Base-by-base conservation (phyloP, 306 rosid species). In the Oxytropis ochrocephala region DNA sequence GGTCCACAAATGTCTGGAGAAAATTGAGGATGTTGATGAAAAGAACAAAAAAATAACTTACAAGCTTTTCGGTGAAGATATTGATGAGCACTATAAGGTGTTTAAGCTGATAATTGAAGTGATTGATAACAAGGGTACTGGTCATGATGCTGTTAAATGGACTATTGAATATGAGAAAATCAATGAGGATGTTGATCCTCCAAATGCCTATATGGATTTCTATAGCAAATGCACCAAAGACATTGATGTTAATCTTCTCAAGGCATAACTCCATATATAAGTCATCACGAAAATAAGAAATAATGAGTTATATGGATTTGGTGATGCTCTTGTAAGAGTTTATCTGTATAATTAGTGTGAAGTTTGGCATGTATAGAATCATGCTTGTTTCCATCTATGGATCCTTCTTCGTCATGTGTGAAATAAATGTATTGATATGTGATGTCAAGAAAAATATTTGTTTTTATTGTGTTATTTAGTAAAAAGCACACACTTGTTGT, bases 131-230 rank as follows among this genome's bases (percentile, higher is more conserved):
- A 29, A 11, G n/a, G 39, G 46, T 0, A 32, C 48, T 44, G 67
- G 13, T 21, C 24, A 21, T 21, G 24, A 21, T 7, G 12, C 8
- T 46, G 27, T 11, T 56, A 78, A 66, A 32, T 65, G 78, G 78
- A 48, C 48, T 12, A 0, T 56, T 19, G 78, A 78, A 53, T 78
- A 72, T 58, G 78, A 65, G 73, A 72, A 72, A 42, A 5, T 6
- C 24, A 51, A 48, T 7, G 70, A 57, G n/a, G 49, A 72, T 9
- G 11, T 72, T 56, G 29, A 71, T 5, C 42, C 73, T 48, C 78
- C 82, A 57, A 1, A 65, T 64, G 61, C 50, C 11, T 78, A 50
- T 8, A 7, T 24, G 62, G 69, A 64, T 2, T 64, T 19, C n/a
- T n/a, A n/a, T n/a, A n/a, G n/a, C n/a, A n/a, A n/a, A n/a, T n/a